Evolutionary conservation across 1,139 yeast genomes (phyloP).

Genomic region (Taiozyma onychis): DNA sequence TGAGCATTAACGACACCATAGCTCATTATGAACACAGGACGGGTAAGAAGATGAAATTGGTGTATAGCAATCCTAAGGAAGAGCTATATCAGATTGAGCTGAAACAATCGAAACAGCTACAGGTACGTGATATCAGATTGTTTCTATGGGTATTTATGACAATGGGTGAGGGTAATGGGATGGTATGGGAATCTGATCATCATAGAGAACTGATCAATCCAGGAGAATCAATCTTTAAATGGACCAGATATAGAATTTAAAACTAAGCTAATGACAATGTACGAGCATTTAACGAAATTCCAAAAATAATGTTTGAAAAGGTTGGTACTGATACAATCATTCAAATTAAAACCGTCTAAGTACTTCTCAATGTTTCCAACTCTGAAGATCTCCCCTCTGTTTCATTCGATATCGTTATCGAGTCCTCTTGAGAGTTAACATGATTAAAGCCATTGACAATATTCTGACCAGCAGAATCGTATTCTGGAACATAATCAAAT

Average conservation of each 20-base stretch:
- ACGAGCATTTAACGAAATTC: neutral
- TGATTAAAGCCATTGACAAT: neutral
- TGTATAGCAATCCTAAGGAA: slow-evolving; percentile 29
- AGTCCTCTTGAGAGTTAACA: neutral
- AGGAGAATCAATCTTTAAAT: slow-evolving; percentile 44
- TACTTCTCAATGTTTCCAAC: slow-evolving; percentile 3
- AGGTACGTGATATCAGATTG: slow-evolving; percentile 25
- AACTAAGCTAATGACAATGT: neutral
- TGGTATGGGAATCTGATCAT: slow-evolving; percentile 26
- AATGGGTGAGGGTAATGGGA: slow-evolving; percentile 38
- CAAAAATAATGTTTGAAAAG: neutral
- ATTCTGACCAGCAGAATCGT: slow-evolving; percentile 9
- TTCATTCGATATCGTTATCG: neutral
- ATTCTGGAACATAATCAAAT: slow-evolving; percentile 24
- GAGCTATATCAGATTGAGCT: slow-evolving; percentile 16
- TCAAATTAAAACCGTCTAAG: neutral
- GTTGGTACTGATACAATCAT: neutral
- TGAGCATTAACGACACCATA: slow-evolving; percentile 36
- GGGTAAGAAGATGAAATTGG: slow-evolving; percentile 31
- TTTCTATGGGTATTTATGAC: slow-evolving; percentile 32
- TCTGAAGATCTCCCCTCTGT: neutral
- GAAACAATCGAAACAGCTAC: slow-evolving; percentile 28
- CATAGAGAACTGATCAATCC: slow-evolving; percentile 54
- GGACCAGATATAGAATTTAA: slow-evolving; percentile 30
- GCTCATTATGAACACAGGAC: slow-evolving; percentile 37